Evolutionary conservation across 371 early-diverging fungal species (phyloP).

Genomic region (Mortierella sp.): DNA sequence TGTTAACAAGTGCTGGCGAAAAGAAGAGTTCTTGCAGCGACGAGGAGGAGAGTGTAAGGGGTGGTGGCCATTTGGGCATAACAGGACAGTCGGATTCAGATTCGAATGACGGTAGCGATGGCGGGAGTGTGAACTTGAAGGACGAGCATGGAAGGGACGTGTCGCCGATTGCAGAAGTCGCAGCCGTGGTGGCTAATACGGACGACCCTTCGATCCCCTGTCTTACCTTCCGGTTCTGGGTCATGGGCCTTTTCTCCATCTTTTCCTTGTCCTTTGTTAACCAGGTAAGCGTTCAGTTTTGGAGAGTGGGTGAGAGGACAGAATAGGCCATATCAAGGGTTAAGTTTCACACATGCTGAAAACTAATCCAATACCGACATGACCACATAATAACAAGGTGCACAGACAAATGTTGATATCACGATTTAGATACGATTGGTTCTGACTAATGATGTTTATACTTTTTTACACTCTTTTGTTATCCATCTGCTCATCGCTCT

Average conservation of each 20-base stretch:
- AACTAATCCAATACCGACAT: neutral
- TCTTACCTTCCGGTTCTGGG: slow-evolving; percentile 83
- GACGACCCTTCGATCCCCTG: slow-evolving; percentile 79
- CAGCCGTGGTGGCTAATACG: slow-evolving; percentile 71
- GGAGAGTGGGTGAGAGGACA: neutral
- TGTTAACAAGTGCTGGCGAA: neutral
- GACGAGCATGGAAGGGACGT: slow-evolving; percentile 63
- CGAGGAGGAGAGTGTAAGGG: neutral
- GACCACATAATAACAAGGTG: neutral
- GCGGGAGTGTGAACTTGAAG: neutral
- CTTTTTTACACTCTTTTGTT: neutral
- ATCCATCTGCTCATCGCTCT: neutral
- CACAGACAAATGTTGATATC: neutral
- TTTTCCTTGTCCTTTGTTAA: slow-evolving; percentile 76
- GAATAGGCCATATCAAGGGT: neutral
- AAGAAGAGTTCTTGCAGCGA: neutral
- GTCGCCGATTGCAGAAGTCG: slow-evolving; percentile 82
- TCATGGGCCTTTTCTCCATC: slow-evolving; percentile 79
- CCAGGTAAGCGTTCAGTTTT: slow-evolving; percentile 61
- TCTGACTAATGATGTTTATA: neutral
- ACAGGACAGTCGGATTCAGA: neutral
- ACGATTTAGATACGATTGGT: neutral
- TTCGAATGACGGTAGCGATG: neutral
- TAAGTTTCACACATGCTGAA: neutral
- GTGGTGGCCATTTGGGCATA: neutral